Conservation (phyloP, 495 filamentous ascomycete species). For the Cenococcum geophilum region DNA sequence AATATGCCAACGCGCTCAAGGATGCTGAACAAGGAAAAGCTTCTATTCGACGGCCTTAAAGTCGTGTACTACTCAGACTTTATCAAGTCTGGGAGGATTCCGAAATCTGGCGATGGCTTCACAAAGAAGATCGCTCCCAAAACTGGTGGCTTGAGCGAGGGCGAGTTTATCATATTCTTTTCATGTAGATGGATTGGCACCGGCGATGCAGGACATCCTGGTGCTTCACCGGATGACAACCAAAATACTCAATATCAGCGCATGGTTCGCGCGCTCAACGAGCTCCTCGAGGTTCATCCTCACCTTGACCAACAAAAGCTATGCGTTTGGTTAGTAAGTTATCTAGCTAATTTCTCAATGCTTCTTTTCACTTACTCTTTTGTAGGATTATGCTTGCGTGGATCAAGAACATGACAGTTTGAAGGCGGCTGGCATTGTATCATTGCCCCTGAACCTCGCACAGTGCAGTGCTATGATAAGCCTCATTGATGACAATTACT, state of each 20-base stretch:
- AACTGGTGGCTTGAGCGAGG: neutral
- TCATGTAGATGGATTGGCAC: constrained; percentile 17
- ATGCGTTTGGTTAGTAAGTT: constrained; percentile 12
- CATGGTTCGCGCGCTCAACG: constrained; percentile 9
- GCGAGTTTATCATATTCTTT: constrained; percentile 14
- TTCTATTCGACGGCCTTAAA: constrained; percentile 6
- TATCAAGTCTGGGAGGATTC: neutral
- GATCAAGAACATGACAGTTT: constrained; percentile 7
- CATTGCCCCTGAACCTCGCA: constrained; percentile 14
- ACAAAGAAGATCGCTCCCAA: neutral
- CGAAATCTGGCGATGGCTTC: constrained; percentile 5
- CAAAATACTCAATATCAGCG: constrained; percentile 9
- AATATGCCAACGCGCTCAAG: constrained; percentile 5
- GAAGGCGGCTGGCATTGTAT: constrained; percentile 5
- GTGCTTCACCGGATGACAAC: constrained; percentile 7
- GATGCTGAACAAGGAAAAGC: neutral
- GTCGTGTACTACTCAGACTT: constrained; percentile 11
- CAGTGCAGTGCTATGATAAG: constrained; percentile 23
- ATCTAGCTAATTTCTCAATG: neutral
- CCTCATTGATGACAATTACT: constrained; percentile 15
- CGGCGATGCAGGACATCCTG: neutral
- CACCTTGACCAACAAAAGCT: constrained; percentile 3
- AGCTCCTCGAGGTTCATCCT: constrained; percentile 5
- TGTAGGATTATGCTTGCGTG: constrained; percentile 18
- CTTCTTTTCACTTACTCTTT: constrained; percentile 4